These are phyloP conservation scores for Debaryomyces maramus DNA, from an alignment of 805 yeast species.

Conservation along the genomic window DNA sequence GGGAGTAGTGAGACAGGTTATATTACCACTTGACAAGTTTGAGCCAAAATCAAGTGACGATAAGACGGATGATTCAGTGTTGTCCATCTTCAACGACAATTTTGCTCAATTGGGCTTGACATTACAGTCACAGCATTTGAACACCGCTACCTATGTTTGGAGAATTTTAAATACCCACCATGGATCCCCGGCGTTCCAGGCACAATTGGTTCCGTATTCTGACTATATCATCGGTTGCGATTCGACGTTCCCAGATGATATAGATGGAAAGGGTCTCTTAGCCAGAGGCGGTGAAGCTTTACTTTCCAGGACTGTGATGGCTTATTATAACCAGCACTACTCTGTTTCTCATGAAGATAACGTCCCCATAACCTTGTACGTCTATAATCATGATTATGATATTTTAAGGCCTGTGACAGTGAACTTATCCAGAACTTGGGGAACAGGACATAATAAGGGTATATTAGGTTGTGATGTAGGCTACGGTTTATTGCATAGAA, in stretches of 20 bases:
- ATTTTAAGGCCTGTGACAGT: slow-evolving; percentile 84
- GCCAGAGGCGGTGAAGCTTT: slow-evolving; percentile 86
- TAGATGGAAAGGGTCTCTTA: slow-evolving; percentile 57
- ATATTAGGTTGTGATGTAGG: slow-evolving; percentile 93
- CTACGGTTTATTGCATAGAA: slow-evolving; percentile 81
- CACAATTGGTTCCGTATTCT: slow-evolving; percentile 80
- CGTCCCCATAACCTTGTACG: slow-evolving; percentile 47
- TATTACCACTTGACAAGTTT: slow-evolving; percentile 21
- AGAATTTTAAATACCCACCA: slow-evolving; percentile 74
- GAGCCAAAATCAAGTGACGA: slow-evolving; percentile 7
- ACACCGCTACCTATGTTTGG: slow-evolving; percentile 81
- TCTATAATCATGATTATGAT: slow-evolving; percentile 86
- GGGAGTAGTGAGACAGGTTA: slow-evolving; percentile 45
- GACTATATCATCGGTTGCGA: slow-evolving; percentile 82
- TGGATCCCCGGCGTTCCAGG: slow-evolving; percentile 76
- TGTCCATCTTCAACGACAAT: slow-evolving; percentile 23
- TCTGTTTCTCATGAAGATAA: slow-evolving; percentile 32
- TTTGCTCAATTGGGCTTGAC: slow-evolving; percentile 62
- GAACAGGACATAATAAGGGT: slow-evolving; percentile 63
- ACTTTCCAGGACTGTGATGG: slow-evolving; percentile 63
- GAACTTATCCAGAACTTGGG: slow-evolving; percentile 64
- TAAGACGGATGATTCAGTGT: slow-evolving; percentile 19
- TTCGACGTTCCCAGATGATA: slow-evolving; percentile 59
- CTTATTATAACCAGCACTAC: slow-evolving; percentile 50
- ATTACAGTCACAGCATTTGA: slow-evolving; percentile 74